A percentile compares a stretch with the other conserved stretches of the same genome.
Evolutionary conservation across 768 basidiomycete species (phyloP).

Genomic region (Xerocomellus amylosporus): DNA sequence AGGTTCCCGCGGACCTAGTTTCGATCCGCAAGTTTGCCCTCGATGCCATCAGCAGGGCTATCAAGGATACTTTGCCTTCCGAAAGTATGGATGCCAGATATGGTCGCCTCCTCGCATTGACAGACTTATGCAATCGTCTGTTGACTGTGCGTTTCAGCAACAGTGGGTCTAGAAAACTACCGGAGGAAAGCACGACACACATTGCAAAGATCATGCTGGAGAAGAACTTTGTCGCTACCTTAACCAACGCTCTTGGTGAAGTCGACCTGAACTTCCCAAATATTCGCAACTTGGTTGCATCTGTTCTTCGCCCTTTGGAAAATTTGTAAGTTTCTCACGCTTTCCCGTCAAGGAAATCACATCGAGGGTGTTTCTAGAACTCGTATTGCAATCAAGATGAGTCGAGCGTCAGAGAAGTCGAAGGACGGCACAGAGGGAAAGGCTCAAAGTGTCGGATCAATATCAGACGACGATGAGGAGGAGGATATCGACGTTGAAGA

Average conservation of each 20-base stretch:
- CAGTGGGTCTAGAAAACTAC: conserved; percentile 46
- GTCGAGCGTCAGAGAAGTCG: conserved; percentile 63
- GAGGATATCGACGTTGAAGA: conserved; percentile 60
- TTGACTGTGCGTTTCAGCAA: conserved; percentile 74
- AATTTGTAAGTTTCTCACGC: conserved; percentile 61
- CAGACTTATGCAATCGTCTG: conserved; percentile 84
- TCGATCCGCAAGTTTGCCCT: conserved; percentile 90
- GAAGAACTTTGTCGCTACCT: conserved; percentile 87
- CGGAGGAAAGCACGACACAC: conserved; percentile 78
- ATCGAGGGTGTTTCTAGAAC: conserved; percentile 50
- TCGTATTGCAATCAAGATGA: conserved; percentile 98
- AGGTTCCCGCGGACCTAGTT: conserved; percentile 73
- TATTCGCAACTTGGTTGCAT: conserved; percentile 79
- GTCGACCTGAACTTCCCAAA: conserved; percentile 96
- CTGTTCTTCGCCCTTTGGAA: conserved; percentile 86
- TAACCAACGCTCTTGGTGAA: conserved; percentile 87
- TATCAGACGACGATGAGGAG: conserved; percentile 48
- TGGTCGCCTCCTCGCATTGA: conserved; percentile 81
- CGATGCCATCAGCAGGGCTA: conserved; percentile 80
- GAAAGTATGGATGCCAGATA: conserved; percentile 75
- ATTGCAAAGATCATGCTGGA: conserved; percentile 98
- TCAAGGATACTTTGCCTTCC: conserved; percentile 69
- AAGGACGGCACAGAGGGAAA: conserved; percentile 55
- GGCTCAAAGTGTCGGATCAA: conserved; percentile 39
- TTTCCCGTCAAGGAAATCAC: background rate